phyloP scores from a whole-genome alignment of 2,329 filamentous ascomycete species.

The Verticillium klebahnii region DNA sequence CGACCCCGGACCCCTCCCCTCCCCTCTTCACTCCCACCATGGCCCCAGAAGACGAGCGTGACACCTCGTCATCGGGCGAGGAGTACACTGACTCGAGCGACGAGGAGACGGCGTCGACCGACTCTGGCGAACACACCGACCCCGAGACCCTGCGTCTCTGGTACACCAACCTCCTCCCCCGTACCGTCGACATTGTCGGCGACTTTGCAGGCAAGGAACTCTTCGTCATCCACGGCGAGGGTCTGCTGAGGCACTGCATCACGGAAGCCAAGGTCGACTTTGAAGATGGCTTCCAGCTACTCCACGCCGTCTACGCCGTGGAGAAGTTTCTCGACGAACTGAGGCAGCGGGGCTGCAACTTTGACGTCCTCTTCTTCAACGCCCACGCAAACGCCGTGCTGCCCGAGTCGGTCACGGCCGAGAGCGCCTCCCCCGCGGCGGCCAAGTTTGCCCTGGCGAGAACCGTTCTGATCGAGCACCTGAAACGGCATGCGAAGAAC shows the following conservation, averaged over 20 bases:
- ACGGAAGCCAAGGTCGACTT: conserved; percentile 61
- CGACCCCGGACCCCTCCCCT: neutral
- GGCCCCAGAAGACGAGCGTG: neutral
- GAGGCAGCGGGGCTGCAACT: conserved; percentile 60
- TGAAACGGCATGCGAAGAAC: conserved; percentile 25
- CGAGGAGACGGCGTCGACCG: neutral
- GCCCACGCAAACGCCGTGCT: conserved; percentile 50
- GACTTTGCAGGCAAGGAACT: conserved; percentile 72
- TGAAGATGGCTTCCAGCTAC: conserved; percentile 59
- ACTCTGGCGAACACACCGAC: neutral
- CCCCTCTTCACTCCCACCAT: neutral
- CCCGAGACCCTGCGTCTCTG: neutral
- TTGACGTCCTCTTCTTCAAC: conserved; percentile 67
- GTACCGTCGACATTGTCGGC: conserved; percentile 61
- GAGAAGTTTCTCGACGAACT: conserved; percentile 62
- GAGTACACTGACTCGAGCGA: neutral
- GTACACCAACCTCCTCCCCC: conserved; percentile 9
- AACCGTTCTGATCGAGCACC: conserved; percentile 59
- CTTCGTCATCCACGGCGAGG: conserved; percentile 70
- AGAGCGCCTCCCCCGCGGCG: conserved; percentile 3
- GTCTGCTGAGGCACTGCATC: conserved; percentile 62
- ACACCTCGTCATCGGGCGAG: neutral
- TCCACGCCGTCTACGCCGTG: conserved; percentile 66
- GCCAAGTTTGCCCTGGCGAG: conserved; percentile 59
- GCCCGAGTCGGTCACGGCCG: conserved; percentile 31